Conservation (phyloP, 768 basidiomycete species). For the Mycena sanguinolenta region DNA sequence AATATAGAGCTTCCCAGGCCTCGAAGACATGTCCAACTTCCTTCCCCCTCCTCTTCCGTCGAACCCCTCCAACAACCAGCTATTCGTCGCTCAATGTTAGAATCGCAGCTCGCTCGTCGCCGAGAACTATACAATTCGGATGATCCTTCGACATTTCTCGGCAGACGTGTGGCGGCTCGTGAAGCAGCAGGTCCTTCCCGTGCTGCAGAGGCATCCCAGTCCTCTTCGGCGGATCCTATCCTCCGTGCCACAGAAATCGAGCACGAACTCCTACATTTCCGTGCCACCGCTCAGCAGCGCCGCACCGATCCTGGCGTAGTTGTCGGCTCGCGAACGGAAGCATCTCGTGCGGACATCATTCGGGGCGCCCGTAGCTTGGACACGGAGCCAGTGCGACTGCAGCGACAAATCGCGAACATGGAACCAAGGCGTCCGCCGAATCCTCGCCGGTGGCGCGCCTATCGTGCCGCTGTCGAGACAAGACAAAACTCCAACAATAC, state of each 20-base stretch:
- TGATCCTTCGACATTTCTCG: conserved; percentile 54
- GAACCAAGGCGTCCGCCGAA: conserved; percentile 34
- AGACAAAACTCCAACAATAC: conserved; percentile 36
- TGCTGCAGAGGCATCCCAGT: conserved; percentile 24
- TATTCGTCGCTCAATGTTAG: conserved; percentile 43
- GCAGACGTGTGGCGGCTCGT: conserved; percentile 56
- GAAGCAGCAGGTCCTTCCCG: conserved; percentile 47
- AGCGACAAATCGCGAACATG: conserved; percentile 21
- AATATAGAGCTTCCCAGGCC: conserved; percentile 28
- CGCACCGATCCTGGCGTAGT: conserved; percentile 40
- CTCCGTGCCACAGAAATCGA: conserved; percentile 41
- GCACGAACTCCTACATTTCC: conserved; percentile 43
- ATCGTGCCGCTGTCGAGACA: conserved; percentile 30
- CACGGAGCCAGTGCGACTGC: conserved; percentile 28
- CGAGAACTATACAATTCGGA: conserved; percentile 42
- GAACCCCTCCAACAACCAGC: conserved; percentile 32
- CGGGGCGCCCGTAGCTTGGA: conserved; percentile 41
- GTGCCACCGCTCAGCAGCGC: conserved; percentile 39
- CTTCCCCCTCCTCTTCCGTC: conserved; percentile 36
- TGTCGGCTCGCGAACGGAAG: conserved; percentile 25
- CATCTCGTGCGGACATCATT: conserved; percentile 23
- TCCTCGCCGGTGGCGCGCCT: conserved; percentile 41
- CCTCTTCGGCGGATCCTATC: conserved; percentile 28
- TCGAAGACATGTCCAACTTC: conserved; percentile 35
- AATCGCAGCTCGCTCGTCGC: conserved; percentile 42